Evolutionary conservation across 306 rosid genomes (phyloP).

Genomic region (Fragaria vesca): DNA sequence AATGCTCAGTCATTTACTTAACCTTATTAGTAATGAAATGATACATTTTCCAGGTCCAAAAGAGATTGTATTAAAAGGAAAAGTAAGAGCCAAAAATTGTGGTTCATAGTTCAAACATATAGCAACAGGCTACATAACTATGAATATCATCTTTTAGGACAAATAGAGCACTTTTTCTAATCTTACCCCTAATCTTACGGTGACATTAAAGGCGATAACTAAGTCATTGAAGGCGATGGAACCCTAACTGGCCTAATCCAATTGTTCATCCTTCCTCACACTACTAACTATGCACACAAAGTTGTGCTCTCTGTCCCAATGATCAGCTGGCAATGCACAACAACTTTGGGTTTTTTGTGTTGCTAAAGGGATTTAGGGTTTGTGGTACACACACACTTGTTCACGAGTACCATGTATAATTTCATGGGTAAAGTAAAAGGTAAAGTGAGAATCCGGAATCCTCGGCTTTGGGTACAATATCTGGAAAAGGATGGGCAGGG

Average conservation of each 20-base stretch:
- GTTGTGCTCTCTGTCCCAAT: too few relatives aligned
- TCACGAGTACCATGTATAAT: constrained; percentile 15
- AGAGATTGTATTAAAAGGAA: not conserved
- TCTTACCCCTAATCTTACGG: too few relatives aligned
- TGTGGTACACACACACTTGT: not conserved
- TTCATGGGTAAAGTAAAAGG: not conserved
- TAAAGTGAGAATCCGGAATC: constrained; percentile 38
- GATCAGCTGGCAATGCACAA: too few relatives aligned
- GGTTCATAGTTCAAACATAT: not conserved
- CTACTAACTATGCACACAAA: too few relatives aligned
- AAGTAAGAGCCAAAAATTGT: not conserved
- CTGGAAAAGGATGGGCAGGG: not conserved
- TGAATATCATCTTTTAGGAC: too few relatives aligned
- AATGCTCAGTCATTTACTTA: not conserved
- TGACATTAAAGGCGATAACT: too few relatives aligned
- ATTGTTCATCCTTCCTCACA: too few relatives aligned
- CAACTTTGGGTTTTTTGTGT: not conserved
- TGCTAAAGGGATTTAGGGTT: constrained; percentile 2
- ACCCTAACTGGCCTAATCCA: too few relatives aligned
- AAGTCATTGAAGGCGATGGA: too few relatives aligned
- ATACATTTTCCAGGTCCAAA: not conserved
- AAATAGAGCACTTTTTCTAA: too few relatives aligned
- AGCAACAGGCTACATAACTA: not conserved
- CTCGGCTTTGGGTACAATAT: constrained; percentile 44
- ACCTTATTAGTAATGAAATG: not conserved